Evolutionary conservation across 2,329 filamentous ascomycete species (phyloP), one percentile per base, ranked within the genome.

Genomic region (Emmonsia crescens): DNA sequence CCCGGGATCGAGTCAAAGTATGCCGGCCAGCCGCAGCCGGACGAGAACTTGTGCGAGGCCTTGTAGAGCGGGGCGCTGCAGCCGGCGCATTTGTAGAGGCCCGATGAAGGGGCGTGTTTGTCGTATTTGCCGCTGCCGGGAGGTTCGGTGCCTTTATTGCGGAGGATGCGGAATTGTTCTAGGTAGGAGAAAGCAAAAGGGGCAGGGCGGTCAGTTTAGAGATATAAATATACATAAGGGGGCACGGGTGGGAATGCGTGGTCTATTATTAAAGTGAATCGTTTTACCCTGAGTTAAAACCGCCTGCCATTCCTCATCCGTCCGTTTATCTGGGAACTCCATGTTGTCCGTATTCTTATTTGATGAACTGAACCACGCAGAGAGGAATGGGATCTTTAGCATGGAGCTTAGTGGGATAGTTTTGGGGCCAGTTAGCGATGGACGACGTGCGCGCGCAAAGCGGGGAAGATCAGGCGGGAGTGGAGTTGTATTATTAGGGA

Each of bases 81-180:
- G 59, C 85, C 94, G 21, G 89, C 89, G 76, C 94, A 99, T 54
- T 82, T 86, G 79, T 97, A 99, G 60, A 91, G 83, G 62, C 94
- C 95, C 5, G 82, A 72, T 0, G 82, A 76, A 1, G 91, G 86
- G 72, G 86, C 83, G 80, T 96, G 91, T 74, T 93, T 91, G 79
- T 99, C 88, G 74, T 89, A 96, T 74, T 88, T 85, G 70, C 93
- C 92, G 5, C 87, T 86, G 67, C 84, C 86, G 19, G 93, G 84
- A 2, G 84, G 77, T 74, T 99, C 95, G 54, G 94, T 99, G 69
- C 92, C 94, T 75, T 96, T 93, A 74, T 95, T 80, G 65, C 94
- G 88, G 61, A 99, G 85, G 72, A 99, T 83, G 66, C 90, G 89
- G 80, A 97, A 99, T 82, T 99, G 94, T 71, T 96, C 93, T 96